Conservation (phyloP, 2,329 filamentous ascomycete species). For the Fusarium ramigenum region DNA sequence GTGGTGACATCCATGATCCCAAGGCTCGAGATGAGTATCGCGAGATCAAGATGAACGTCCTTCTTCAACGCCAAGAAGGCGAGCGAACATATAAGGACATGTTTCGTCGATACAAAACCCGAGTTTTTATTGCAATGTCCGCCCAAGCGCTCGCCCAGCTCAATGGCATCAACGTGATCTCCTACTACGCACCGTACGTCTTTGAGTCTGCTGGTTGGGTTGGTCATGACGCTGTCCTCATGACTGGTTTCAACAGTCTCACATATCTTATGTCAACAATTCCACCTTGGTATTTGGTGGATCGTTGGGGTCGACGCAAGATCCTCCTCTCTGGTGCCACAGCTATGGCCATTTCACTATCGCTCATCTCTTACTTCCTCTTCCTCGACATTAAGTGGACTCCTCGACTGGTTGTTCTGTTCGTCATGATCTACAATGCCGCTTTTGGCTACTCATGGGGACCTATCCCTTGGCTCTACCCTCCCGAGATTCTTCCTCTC, state of each 20-base stretch:
- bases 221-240: conserved; percentile 89
- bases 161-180: conserved; percentile 99
- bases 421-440: conserved; percentile 98
- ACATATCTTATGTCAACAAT: conserved; percentile 93
- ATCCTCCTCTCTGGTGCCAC: conserved; percentile 91
- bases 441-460: conserved; percentile 96
- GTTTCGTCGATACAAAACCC: conserved; percentile 91
- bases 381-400: conserved; percentile 84
- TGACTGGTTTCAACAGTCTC: conserved; percentile 94
- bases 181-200: conserved; percentile 95
- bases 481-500: conserved; percentile 95
- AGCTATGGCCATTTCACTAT: conserved; percentile 88
- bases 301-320: conserved; percentile 86
- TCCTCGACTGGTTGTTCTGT: conserved; percentile 85
- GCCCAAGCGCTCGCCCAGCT: conserved; percentile 95
- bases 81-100: conserved; percentile 92
- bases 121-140: conserved; percentile 98
- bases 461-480: conserved; percentile 97
- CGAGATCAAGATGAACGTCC: conserved; percentile 98
- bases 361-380: conserved; percentile 93
- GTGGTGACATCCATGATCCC: conserved; percentile 91
- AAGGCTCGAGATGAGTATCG: conserved; percentile 96
- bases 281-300: conserved; percentile 96
- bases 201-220: conserved; percentile 98
- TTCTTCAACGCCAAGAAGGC: conserved; percentile 92